A percentile compares a stretch with the other conserved stretches of the same genome.
phyloP scores from a whole-genome alignment of 2,329 filamentous ascomycete species.

The Sclerotinia spermophila region DNA sequence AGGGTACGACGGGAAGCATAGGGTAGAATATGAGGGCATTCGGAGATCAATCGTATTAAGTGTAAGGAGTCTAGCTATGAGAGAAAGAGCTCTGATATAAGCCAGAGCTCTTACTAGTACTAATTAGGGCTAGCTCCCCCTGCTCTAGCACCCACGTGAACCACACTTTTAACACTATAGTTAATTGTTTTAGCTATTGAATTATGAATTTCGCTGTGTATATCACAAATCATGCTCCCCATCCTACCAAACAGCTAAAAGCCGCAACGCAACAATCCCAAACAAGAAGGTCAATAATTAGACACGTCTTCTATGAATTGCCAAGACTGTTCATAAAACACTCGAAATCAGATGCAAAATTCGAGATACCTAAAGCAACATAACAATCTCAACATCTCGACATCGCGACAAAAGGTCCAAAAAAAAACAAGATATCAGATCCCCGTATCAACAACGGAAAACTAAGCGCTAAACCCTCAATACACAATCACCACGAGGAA shows the following conservation, averaged over 20 bases:
- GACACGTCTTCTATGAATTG: fast-evolving
- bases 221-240: neutral
- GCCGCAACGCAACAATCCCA: neutral
- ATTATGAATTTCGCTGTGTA: neutral
- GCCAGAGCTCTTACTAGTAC: no score
- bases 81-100: no score
- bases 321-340: neutral
- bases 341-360: neutral
- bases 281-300: neutral
- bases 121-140: no score
- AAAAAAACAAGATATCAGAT: neutral
- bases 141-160: no score
- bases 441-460: neutral
- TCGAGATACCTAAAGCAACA: neutral
- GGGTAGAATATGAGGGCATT: no score
- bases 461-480: no score
- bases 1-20: no score
- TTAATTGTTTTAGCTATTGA: neutral
- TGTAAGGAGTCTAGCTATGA: no score
- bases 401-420: fast-evolving
- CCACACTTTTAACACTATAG: no score
- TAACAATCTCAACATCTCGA: neutral
- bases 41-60: no score
- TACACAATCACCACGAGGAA: neutral
- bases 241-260: neutral